A percentile compares a stretch with the other conserved stretches of the same genome.
These are phyloP conservation scores for Candida maesae DNA, from an alignment of 805 yeast species.

Conservation along the genomic window DNA sequence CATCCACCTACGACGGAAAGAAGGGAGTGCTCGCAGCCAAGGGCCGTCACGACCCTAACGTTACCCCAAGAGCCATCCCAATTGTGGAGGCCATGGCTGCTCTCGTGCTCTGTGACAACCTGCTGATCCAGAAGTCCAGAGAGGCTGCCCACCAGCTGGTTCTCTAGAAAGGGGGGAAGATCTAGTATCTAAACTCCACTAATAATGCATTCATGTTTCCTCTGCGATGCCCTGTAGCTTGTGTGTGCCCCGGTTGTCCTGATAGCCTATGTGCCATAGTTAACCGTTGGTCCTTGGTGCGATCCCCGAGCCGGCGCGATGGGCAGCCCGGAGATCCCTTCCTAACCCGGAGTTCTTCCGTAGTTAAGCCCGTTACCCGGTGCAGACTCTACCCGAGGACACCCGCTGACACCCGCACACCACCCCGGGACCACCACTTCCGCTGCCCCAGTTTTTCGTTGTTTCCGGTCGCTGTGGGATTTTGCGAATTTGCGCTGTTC, in stretches of 20 bases:
- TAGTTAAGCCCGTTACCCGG: conserved; percentile 4
- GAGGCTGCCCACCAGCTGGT: conserved; percentile 45
- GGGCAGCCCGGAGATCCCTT: neutral
- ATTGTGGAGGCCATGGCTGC: conserved; percentile 98
- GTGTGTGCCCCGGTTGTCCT: neutral
- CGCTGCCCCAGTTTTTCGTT: conserved; percentile 13
- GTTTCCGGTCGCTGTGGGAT: too few species aligned
- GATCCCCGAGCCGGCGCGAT: neutral
- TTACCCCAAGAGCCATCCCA: conserved; percentile 97
- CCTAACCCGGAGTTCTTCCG: neutral
- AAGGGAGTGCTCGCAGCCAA: conserved; percentile 88
- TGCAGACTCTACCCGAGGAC: neutral
- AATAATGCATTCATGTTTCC: neutral
- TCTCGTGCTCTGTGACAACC: conserved; percentile 83
- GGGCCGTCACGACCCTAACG: conserved; percentile 98
- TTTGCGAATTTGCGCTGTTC: too few species aligned
- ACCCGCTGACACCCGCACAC: conserved; percentile 5
- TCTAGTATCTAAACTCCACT: neutral
- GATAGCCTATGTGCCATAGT: neutral
- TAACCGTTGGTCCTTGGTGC: neutral
- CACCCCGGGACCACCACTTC: conserved; percentile 9
- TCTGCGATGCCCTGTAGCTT: too few species aligned
- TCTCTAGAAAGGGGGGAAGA: too few species aligned
- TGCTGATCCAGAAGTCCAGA: conserved; percentile 83
- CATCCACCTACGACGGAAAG: conserved; percentile 85